Evolutionary conservation across 2,329 filamentous ascomycete species (phyloP).

Genomic region (Acephala macrosclerotiorum): DNA sequence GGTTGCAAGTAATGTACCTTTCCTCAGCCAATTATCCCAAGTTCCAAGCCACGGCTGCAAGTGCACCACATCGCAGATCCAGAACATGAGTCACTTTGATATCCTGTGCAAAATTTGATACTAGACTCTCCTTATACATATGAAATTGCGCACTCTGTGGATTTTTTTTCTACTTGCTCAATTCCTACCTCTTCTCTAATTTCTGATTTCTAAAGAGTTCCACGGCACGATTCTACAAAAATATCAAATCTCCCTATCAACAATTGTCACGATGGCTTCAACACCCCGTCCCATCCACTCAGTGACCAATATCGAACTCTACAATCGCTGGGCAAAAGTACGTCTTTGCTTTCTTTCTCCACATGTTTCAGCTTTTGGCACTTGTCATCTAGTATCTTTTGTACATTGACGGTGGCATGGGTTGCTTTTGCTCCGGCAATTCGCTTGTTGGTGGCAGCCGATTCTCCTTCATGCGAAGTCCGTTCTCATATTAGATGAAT

Average conservation of each 20-base stretch:
- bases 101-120: not conserved
- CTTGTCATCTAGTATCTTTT: not conserved
- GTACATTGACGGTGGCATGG: too few relatives aligned
- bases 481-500: not conserved
- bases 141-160: not conserved
- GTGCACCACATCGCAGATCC: too few relatives aligned
- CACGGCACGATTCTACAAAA: too few relatives aligned
- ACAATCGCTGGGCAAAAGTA: constrained; percentile 55
- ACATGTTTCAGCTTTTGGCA: constrained; percentile 4
- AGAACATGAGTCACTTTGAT: constrained; percentile 1
- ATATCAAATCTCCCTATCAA: too few relatives aligned
- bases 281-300: constrained; percentile 35
- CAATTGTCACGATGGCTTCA: not conserved
- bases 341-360: not conserved
- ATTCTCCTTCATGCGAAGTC: not conserved
- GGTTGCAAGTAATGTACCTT: not conserved
- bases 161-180: constrained; percentile 1
- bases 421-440: constrained; percentile 2
- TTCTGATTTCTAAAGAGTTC: not conserved
- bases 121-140: not conserved
- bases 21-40: not conserved
- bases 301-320: constrained; percentile 52
- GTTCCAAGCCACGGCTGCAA: not conserved
- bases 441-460: not conserved
- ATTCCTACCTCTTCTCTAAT: not conserved